phyloP scores from a whole-genome alignment of 2,329 filamentous ascomycete genomes.

The Chrysoporthe puriensis region DNA sequence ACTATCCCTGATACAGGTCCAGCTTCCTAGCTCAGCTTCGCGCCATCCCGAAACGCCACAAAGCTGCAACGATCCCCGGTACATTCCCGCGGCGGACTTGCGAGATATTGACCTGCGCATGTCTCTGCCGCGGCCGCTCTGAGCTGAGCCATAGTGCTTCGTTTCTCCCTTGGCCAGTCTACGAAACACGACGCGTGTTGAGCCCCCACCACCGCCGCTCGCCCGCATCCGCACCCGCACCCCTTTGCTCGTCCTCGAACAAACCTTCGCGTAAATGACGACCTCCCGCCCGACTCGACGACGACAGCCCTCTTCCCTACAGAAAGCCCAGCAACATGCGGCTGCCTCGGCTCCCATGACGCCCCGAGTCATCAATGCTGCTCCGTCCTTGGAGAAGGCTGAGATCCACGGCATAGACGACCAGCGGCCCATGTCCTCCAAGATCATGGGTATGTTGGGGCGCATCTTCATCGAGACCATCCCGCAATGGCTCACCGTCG shows the following conservation, averaged over 20 bases:
- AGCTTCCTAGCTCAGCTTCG: conserved; percentile 9
- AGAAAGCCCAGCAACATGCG: conserved; percentile 47
- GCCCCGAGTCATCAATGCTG: conserved; percentile 58
- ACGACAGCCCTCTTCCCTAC: conserved; percentile 45
- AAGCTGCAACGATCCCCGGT: conserved; percentile 8
- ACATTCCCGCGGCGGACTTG: conserved; percentile 17
- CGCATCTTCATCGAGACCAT: conserved; percentile 62
- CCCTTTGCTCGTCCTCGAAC: conserved; percentile 13
- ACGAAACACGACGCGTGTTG: conserved; percentile 24
- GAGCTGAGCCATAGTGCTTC: conserved; percentile 17
- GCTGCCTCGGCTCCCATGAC: conserved; percentile 43
- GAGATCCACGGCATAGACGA: conserved; percentile 60
- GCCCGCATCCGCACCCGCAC: conserved; percentile 14
- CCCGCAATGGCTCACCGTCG: conserved; percentile 65
- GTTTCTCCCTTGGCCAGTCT: conserved; percentile 9
- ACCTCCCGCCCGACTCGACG: conserved; percentile 46
- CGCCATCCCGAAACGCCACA: conserved; percentile 21
- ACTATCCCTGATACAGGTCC: neutral
- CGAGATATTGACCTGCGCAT: conserved; percentile 17
- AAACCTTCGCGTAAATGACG: conserved; percentile 44
- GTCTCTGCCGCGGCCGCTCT: conserved; percentile 24
- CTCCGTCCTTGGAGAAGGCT: conserved; percentile 57
- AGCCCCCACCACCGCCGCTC: neutral
- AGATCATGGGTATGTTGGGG: conserved; percentile 54
- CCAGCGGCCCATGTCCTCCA: conserved; percentile 52